Conservation (phyloP, 1,139 yeast genomes). For the Yamadazyma conglobata region DNA sequence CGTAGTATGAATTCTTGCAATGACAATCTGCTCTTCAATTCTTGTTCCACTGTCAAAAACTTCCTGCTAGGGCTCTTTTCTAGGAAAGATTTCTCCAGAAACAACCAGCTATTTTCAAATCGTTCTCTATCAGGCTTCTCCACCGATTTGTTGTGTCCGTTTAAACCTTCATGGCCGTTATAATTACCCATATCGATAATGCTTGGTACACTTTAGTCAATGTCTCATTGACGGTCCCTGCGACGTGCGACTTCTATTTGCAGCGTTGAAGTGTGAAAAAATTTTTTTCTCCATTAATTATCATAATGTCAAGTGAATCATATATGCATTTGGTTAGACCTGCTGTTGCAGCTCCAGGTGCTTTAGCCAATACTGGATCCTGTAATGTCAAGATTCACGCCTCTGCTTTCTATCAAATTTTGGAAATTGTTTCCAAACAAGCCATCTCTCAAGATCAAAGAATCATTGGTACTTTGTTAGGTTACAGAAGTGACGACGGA, state of each 20-base stretch:
- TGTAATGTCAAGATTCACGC: constrained; percentile 57
- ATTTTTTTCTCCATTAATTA: no score
- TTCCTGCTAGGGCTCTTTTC: constrained; percentile 29
- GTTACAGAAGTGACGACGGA: constrained; percentile 86
- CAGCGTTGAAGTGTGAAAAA: no score
- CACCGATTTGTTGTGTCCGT: no score
- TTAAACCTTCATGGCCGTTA: no score
- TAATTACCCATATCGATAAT: no score
- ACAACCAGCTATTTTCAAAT: constrained; percentile 29
- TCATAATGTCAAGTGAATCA: constrained; percentile 3
- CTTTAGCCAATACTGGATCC: constrained; percentile 45
- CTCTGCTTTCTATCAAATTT: constrained; percentile 70
- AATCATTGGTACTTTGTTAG: constrained; percentile 80
- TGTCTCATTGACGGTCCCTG: no score
- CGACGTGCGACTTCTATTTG: no score
- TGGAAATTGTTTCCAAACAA: constrained; percentile 47
- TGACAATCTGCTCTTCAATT: constrained; percentile 35
- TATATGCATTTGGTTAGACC: constrained; percentile 63
- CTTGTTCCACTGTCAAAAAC: constrained; percentile 29
- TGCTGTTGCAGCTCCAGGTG: constrained; percentile 52
- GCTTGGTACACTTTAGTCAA: no score
- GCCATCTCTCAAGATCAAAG: constrained; percentile 47
- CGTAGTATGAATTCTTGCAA: constrained; percentile 40
- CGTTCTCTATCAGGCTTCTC: no score
- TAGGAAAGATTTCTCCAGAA: constrained; percentile 31